phyloP scores from a whole-genome alignment of 2,329 filamentous ascomycete species.

The Penicillium sp. region DNA sequence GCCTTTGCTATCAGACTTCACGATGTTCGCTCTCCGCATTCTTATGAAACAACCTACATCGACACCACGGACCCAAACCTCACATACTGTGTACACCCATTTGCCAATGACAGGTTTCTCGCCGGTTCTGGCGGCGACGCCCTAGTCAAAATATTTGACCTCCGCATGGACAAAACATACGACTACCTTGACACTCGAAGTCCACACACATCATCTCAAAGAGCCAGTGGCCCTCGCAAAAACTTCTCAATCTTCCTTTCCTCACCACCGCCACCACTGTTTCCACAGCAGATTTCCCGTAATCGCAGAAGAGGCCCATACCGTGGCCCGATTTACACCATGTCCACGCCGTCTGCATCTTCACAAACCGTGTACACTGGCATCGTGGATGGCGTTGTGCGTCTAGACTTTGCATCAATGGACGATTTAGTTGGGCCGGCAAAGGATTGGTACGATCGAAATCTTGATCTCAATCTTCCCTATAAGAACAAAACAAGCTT shows the following conservation, averaged over 20 bases:
- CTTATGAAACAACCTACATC: conserved; percentile 50
- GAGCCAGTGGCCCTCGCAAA: conserved; percentile 20
- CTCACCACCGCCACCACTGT: conserved; percentile 19
- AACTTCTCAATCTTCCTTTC: conserved; percentile 47
- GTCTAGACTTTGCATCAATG: conserved; percentile 45
- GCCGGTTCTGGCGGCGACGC: conserved; percentile 58
- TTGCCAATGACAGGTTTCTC: conserved; percentile 57
- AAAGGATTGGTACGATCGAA: conserved; percentile 34
- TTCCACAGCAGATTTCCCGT: conserved; percentile 7
- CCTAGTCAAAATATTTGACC: conserved; percentile 62
- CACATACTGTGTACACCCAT: conserved; percentile 58
- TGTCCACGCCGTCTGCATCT: conserved; percentile 45
- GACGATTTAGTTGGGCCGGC: conserved; percentile 39
- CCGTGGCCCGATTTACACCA: conserved; percentile 45
- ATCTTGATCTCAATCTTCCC: conserved; percentile 31
- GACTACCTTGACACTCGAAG: conserved; percentile 30
- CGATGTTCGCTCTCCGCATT: conserved; percentile 55
- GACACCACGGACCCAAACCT: conserved; percentile 59
- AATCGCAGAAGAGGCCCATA: conserved; percentile 31
- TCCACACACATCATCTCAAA: conserved; percentile 1
- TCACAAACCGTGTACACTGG: conserved; percentile 49
- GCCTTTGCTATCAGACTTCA: conserved; percentile 48
- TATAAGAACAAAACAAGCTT: conserved; percentile 21
- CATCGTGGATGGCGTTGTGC: conserved; percentile 42
- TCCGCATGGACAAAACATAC: conserved; percentile 50